Evolutionary conservation across 352 stramenopile species (phyloP).

Genomic region (Pythium rhizo-oryzae): DNA sequence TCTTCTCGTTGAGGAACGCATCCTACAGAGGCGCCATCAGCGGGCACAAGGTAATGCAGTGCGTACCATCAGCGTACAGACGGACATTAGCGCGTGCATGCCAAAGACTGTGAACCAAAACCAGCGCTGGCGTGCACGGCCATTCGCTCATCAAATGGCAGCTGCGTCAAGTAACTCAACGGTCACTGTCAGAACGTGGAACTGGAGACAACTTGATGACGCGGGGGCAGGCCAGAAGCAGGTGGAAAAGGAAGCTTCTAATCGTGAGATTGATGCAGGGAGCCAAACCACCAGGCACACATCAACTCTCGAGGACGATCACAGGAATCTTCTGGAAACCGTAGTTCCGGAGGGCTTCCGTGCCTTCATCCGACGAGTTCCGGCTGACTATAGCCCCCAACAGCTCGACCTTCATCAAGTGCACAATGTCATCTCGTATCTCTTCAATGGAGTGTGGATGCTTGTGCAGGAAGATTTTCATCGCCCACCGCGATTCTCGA

Average conservation of each 20-base stretch:
- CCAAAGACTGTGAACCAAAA: not conserved
- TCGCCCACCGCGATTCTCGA: slow-evolving; percentile 25
- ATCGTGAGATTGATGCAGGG: not conserved
- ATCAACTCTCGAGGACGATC: slow-evolving; percentile 9
- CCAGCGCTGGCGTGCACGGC: slow-evolving; percentile 11
- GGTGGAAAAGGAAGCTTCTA: not conserved
- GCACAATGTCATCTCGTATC: slow-evolving; percentile 47
- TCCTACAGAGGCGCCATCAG: slow-evolving; percentile 25
- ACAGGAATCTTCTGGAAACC: slow-evolving; percentile 32
- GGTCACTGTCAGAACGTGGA: not conserved
- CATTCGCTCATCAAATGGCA: not conserved
- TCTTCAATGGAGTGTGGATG: slow-evolving; percentile 51
- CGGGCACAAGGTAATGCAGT: not conserved
- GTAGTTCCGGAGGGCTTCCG: slow-evolving; percentile 41
- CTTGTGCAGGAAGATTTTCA: slow-evolving; percentile 41
- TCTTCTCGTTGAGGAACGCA: slow-evolving; percentile 36
- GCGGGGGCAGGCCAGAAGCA: not conserved
- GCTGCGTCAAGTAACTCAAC: not conserved
- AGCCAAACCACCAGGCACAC: not conserved
- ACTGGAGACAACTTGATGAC: slow-evolving; percentile 3
- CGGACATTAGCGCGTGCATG: slow-evolving; percentile 37
- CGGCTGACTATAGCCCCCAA: slow-evolving; percentile 39
- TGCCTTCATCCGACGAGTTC: slow-evolving; percentile 32
- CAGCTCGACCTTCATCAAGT: slow-evolving; percentile 43
- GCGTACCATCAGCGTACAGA: slow-evolving; percentile 30